Conservation (phyloP, 2,329 filamentous ascomycete species). For the Ciborinia camelliae region DNA sequence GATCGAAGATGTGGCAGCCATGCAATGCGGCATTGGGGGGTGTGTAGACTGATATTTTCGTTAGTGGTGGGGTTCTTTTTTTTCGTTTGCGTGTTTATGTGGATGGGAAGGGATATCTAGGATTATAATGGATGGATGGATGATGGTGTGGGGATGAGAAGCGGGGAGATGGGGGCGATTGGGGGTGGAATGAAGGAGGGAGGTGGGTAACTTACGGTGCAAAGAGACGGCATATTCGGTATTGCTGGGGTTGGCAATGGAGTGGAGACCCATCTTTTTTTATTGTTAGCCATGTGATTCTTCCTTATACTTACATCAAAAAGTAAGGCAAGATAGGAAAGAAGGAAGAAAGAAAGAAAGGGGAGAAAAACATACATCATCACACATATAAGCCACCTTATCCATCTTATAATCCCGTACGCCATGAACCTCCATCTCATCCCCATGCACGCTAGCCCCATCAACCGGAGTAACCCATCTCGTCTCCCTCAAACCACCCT, state of each 20-base stretch:
- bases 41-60: slow-evolving; percentile 61
- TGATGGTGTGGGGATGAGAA: neutral
- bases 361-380: slow-evolving; percentile 46
- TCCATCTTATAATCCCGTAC: slow-evolving; percentile 62
- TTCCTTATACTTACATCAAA: neutral
- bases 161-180: too few species aligned
- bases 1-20: slow-evolving; percentile 79
- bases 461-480: slow-evolving; percentile 53
- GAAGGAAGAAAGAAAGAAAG: neutral
- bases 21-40: slow-evolving; percentile 83
- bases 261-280: slow-evolving; percentile 68
- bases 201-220: slow-evolving; percentile 48
- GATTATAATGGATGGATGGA: neutral
- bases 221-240: slow-evolving; percentile 78
- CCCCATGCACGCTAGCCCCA: slow-evolving; percentile 16
- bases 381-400: slow-evolving; percentile 86
- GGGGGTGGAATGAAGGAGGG: neutral
- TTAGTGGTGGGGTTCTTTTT: too few species aligned
- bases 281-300: neutral
- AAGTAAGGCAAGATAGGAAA: neutral
- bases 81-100: too few species aligned
- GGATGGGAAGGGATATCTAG: neutral
- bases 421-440: slow-evolving; percentile 41
- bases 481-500: slow-evolving; percentile 73
- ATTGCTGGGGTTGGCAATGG: slow-evolving; percentile 70